Conservation (phyloP, 1,284 basidiomycete species). For the Cryptococcus sp. region DNA sequence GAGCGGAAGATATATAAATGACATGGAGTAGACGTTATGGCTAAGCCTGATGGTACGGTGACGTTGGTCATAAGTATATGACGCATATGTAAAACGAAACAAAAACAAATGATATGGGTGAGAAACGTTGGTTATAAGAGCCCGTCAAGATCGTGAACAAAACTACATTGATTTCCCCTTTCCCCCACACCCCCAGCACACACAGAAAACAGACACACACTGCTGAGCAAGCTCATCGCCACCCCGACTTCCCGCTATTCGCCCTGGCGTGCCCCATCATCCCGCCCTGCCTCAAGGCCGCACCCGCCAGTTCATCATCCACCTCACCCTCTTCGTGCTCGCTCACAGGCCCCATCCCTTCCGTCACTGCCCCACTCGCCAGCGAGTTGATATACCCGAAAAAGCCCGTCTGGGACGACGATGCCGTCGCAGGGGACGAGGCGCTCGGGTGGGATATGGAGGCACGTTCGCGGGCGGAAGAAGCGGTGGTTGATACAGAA, state of each 20-base stretch:
- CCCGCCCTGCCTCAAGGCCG: slow-evolving; percentile 14
- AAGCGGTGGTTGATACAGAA: slow-evolving; percentile 15
- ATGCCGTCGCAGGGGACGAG: slow-evolving; percentile 4
- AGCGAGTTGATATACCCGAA: slow-evolving; percentile 18
- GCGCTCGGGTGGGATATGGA: background rate
- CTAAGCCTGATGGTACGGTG: too few species aligned
- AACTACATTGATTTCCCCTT: background rate
- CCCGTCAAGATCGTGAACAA: background rate
- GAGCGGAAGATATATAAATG: too few species aligned
- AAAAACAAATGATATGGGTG: background rate
- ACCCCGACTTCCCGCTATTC: background rate
- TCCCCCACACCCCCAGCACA: too few species aligned
- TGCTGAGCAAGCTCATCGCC: background rate
- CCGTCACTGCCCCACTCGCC: slow-evolving; percentile 5
- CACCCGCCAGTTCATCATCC: slow-evolving; percentile 18
- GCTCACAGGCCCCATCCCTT: background rate
- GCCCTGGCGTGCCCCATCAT: slow-evolving; percentile 7
- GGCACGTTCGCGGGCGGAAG: slow-evolving; percentile 1
- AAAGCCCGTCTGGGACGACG: slow-evolving; percentile 9
- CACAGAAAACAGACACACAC: too few species aligned
- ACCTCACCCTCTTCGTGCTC: slow-evolving; percentile 6
- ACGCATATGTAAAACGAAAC: background rate
- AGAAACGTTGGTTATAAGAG: background rate
- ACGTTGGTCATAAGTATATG: too few species aligned
- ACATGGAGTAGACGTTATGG: too few species aligned